These are phyloP conservation scores for Trichoderma pleuroti DNA, from an alignment of 2,329 filamentous ascomycete genomes.

Conservation along the genomic window DNA sequence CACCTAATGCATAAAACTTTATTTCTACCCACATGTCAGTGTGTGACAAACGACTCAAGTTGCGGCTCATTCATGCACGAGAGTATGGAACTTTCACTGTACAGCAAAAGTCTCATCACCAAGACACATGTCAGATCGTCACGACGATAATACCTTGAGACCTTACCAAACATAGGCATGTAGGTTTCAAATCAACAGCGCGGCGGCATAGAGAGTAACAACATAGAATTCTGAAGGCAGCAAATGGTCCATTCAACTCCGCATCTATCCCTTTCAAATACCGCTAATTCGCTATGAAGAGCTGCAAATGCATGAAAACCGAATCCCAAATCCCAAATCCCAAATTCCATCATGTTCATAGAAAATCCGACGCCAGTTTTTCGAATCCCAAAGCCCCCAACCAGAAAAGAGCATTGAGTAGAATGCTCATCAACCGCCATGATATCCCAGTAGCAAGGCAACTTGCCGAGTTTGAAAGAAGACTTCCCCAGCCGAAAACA, in stretches of 20 bases:
- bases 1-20: neutral
- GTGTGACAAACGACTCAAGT: neutral
- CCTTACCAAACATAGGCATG: too few species aligned
- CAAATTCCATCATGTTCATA: neutral
- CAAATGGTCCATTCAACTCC: neutral
- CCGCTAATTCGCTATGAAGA: neutral
- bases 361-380: neutral
- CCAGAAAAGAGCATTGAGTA: neutral
- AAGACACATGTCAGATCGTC: neutral
- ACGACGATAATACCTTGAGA: too few species aligned
- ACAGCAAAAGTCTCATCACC: neutral
- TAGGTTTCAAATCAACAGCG: neutral
- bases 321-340: neutral
- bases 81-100: neutral
- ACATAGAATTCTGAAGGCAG: neutral
- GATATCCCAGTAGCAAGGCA: neutral
- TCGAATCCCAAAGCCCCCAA: neutral
- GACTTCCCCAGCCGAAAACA: neutral
- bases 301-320: neutral
- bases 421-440: neutral
- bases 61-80: neutral
- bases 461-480: neutral
- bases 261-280: neutral
- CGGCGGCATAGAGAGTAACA: neutral
- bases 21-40: neutral